Percentiles rank a stretch among this genome's conserved stretches.
These are phyloP conservation scores for Dendrocalamus sinicus DNA, from an alignment of 176 grass and related monocot species.

Conservation along the genomic window DNA sequence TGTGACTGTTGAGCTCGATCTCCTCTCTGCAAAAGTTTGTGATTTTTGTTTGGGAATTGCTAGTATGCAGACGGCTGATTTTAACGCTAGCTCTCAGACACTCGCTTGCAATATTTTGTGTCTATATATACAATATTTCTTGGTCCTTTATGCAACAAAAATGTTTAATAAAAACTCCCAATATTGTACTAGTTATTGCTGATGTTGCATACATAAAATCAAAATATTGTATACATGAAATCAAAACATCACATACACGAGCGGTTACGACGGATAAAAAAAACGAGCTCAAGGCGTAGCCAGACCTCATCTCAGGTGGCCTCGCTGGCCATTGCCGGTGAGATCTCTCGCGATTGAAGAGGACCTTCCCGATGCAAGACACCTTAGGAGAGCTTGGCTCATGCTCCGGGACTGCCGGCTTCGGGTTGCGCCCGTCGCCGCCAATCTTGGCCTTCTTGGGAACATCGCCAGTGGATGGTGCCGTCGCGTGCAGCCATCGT, in stretches of 20 bases:
- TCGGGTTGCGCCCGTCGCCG: slow-evolving; percentile 51
- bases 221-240: too few species aligned
- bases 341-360: slow-evolving; percentile 52
- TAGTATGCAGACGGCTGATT: too few species aligned
- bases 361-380: slow-evolving; percentile 90
- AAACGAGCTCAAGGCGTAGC: slow-evolving; percentile 55
- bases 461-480: slow-evolving; percentile 59
- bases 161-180: too few species aligned
- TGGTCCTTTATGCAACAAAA: too few species aligned
- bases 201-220: too few species aligned
- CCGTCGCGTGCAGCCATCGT: slow-evolving; percentile 27
- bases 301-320: background rate
- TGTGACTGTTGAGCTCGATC: background rate
- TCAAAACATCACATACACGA: background rate
- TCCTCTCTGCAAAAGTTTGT: background rate
- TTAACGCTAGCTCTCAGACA: rapidly evolving
- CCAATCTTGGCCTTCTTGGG: slow-evolving; percentile 59
- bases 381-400: slow-evolving; percentile 84
- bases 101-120: too few species aligned
- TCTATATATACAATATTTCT: too few species aligned
- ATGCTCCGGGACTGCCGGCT: slow-evolving; percentile 54
- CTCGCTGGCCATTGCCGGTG: background rate
- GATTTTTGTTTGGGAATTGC: background rate
- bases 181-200: too few species aligned
- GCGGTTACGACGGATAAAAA: slow-evolving; percentile 46